Evolutionary conservation across 495 filamentous ascomycete species (phyloP), one percentile per base, ranked within the genome.

Genomic region (Aspergillus cavernicola): DNA sequence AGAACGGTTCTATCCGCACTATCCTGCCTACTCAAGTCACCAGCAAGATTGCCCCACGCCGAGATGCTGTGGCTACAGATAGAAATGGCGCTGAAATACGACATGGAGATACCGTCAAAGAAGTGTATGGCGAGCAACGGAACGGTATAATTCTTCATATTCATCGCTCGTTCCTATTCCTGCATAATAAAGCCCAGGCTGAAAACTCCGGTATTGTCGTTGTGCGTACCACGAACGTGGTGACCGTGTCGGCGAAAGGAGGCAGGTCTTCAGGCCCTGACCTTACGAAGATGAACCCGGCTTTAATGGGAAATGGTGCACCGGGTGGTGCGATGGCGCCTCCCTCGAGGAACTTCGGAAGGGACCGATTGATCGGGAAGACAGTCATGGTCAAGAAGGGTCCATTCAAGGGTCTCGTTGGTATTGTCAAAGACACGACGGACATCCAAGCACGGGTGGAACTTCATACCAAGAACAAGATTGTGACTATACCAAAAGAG

Each of bases 141-240:
- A 85, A 83, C 53, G 93, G 93, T 54, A 85, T 86, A 29, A 95
- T 99, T 57, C 77, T 95, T 47, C 91, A 97, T 65, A 95, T 97
- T 42, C 83, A 96, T 63, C 85, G 92, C 35, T 88, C 88, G 16
- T 95, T 84, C 64, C 79, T 96, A 22, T 97, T 96, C 75, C 65
- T 92, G 29, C 87, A 92, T 59, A 92, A 86, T 61, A 84, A 89
- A 50, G 79, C 86, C n/a, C 85, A 86, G 51, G 84, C 78, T 42
- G 92, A 97, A 63, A 96, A 97, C 59, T 83, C 87, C 1, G 95
- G 93, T 53, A 81, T 97, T 44, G 92, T 90, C 52, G 93, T 97
- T 22, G 85, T 86, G n/a, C 81, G 91, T 37, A 87, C 88, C 22
- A 84, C 78, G 56, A 95, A 88, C 64, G 87, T 98, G 57, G 82